A percentile compares a stretch with the other conserved stretches of the same genome.
These are phyloP conservation scores for Penicillium sp. DNA, from an alignment of 2,329 filamentous ascomycete species.

Conservation along the genomic window DNA sequence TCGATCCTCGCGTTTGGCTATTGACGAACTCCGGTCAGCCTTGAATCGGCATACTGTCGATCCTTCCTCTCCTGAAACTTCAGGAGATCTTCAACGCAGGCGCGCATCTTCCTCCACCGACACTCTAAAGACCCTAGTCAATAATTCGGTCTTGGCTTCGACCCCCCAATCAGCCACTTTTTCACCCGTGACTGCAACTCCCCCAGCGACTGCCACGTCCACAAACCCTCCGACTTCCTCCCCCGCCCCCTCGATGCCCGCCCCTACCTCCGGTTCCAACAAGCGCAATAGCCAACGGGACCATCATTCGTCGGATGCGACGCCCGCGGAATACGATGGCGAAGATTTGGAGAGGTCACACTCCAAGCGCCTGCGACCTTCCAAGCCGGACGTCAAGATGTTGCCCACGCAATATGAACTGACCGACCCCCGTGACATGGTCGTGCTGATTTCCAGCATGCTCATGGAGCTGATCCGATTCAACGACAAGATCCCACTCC, in stretches of 20 bases:
- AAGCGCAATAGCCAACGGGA: conserved; percentile 37
- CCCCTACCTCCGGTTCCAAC: conserved; percentile 31
- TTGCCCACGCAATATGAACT: conserved; percentile 72
- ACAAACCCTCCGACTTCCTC: conserved; percentile 20
- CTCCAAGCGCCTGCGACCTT: conserved; percentile 48
- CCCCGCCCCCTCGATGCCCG: conserved; percentile 30
- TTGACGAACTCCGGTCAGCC: conserved; percentile 43
- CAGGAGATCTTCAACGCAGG: conserved; percentile 35
- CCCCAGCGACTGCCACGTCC: conserved; percentile 14
- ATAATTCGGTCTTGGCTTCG: conserved; percentile 19
- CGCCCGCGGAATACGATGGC: conserved; percentile 20
- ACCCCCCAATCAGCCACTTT: conserved; percentile 16
- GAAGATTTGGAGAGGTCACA: conserved; percentile 33
- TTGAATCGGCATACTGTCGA: conserved; percentile 40
- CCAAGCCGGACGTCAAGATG: conserved; percentile 50
- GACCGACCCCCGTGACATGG: conserved; percentile 80
- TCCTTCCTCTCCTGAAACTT: conserved; percentile 31
- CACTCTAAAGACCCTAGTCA: conserved; percentile 6
- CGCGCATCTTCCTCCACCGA: conserved; percentile 31
- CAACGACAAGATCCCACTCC: conserved; percentile 83
- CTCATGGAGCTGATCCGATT: conserved; percentile 89
- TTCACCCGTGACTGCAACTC: conserved; percentile 12
- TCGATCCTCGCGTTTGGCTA: conserved; percentile 37
- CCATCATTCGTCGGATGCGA: conserved; percentile 22
- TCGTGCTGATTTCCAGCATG: conserved; percentile 90